Conservation (phyloP, 176 grass and related monocot species). For the Olyra latifolia region DNA sequence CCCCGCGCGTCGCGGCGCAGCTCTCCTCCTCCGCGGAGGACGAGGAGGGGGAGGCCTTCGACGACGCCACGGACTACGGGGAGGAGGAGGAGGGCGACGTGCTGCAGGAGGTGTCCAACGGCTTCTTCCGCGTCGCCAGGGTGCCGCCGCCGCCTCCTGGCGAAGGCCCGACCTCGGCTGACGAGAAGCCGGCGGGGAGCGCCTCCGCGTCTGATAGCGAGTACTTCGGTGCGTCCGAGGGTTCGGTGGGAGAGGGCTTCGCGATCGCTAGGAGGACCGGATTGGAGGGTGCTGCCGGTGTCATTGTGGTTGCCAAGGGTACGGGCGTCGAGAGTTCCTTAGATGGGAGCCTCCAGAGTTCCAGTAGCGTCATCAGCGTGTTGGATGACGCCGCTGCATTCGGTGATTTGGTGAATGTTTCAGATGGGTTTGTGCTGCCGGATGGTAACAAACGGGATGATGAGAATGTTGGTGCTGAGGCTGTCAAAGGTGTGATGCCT, state of each 20-base stretch:
- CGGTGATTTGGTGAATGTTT: background rate
- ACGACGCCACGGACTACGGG: slow-evolving; percentile 29
- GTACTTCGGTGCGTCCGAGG: slow-evolving; percentile 7
- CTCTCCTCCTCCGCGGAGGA: slow-evolving; percentile 36
- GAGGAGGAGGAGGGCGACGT: slow-evolving; percentile 35
- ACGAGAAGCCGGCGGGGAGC: background rate
- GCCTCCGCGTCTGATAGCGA: background rate
- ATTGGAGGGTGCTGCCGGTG: slow-evolving; percentile 4
- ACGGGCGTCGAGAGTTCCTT: background rate
- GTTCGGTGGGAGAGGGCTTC: background rate
- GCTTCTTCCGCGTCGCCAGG: slow-evolving; percentile 42
- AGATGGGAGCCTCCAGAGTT: slow-evolving; percentile 36
- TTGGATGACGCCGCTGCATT: background rate
- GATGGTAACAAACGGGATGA: background rate
- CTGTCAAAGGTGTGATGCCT: background rate
- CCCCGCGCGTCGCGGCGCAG: slow-evolving; percentile 48
- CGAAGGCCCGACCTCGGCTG: background rate
- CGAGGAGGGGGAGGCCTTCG: slow-evolving; percentile 32
- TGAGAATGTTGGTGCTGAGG: background rate
- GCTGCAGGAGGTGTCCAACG: slow-evolving; percentile 42
- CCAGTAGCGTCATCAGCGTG: background rate
- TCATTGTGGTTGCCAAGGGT: background rate
- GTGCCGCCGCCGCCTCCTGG: slow-evolving; percentile 29
- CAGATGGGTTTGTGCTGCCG: background rate
- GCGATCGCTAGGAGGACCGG: background rate